Base-by-base conservation (phyloP, 2,329 filamentous ascomycete genomes). In the Ceratocystis albifundus region DNA sequence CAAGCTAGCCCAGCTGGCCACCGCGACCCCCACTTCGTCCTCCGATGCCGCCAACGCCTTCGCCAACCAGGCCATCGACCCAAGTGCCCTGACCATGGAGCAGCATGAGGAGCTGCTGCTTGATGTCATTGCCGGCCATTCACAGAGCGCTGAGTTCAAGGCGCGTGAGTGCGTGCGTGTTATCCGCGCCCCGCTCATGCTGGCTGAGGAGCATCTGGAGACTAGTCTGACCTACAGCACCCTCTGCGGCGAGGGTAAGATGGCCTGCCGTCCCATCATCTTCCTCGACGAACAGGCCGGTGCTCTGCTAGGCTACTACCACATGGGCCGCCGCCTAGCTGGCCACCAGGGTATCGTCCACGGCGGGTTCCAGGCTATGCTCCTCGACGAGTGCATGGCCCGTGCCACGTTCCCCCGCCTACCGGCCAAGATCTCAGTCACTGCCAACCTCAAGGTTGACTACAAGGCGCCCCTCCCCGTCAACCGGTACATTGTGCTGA, bases 261-360 rank as follows among this genome's bases (percentile, higher is more conserved):
- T 68, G 66, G 59, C 45, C n/a, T 65, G 66, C 63, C 63, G 63
- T 17, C 66, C 66, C 22, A 68, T 68, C 36, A 68, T 68, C 57
- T 68, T 68, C 66, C 63, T 68, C 10, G 66, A 68, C 45, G 63
- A 68, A 15, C 45, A 57, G n/a, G 63, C 46, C n/a, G 66, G 66
- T 57, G 66, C 66, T 22, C 66, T 68, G 44, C 63, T 68, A 10
- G 66, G 66, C 50, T 68, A 65, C 63, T 68, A 68, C 63, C 66
- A 68, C 50, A 61, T 96, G 0, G 93, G 93, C 1, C 77, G 81
- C 2, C 86, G 89, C 71, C 78, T 97, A 50, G 96, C 90, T 73
- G 93, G 93, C 1, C 92, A 97, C 75, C 89, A 90, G 4, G 90
- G 89, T 2, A 90, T 97, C 69, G 83, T 96, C 5, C 94, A 97